Percentiles rank a stretch among this genome's conserved stretches.
Evolutionary conservation across 805 yeast species (phyloP).

Genomic region (Myxozyma geophila): DNA sequence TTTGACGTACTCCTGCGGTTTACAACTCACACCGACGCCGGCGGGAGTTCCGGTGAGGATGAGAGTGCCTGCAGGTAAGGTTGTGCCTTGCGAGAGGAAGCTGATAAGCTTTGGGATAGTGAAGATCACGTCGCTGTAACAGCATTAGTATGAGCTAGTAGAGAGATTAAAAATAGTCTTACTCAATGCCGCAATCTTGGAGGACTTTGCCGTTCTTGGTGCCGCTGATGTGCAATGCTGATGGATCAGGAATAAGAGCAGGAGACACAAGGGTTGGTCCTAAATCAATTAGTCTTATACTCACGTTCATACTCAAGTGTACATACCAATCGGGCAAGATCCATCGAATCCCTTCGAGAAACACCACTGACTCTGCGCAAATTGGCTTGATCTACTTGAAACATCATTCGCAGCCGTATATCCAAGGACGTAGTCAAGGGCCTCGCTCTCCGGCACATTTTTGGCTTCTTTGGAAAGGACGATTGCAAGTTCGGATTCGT

Average conservation of each 20-base stretch:
- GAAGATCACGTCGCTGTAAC: conserved; percentile 55
- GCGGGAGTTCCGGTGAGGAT: conserved; percentile 61
- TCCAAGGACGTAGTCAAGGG: conserved; percentile 54
- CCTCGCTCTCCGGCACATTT: conserved; percentile 52
- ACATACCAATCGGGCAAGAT: conserved; percentile 57
- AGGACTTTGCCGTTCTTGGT: conserved; percentile 54
- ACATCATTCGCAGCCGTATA: conserved; percentile 61
- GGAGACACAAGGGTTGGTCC: conserved; percentile 53
- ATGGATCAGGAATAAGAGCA: conserved; percentile 41
- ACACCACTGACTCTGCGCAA: conserved; percentile 58
- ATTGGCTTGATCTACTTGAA: conserved; percentile 59
- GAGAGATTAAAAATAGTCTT: not conserved
- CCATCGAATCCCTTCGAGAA: conserved; percentile 58
- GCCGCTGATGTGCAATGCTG: conserved; percentile 47
- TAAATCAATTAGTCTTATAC: not conserved
- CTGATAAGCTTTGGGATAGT: conserved; percentile 50
- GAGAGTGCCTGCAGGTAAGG: conserved; percentile 56
- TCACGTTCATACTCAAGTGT: not conserved
- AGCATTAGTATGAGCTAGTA: conserved; percentile 36
- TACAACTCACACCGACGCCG: conserved; percentile 57
- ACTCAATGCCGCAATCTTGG: conserved; percentile 43
- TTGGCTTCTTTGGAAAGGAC: conserved; percentile 55
- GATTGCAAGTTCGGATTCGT: conserved; percentile 58
- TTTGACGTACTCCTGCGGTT: conserved; percentile 49
- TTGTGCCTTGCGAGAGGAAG: conserved; percentile 56